Evolutionary conservation across 2,329 filamentous ascomycete genomes (phyloP).

Genomic region (Penicillium palitans): DNA sequence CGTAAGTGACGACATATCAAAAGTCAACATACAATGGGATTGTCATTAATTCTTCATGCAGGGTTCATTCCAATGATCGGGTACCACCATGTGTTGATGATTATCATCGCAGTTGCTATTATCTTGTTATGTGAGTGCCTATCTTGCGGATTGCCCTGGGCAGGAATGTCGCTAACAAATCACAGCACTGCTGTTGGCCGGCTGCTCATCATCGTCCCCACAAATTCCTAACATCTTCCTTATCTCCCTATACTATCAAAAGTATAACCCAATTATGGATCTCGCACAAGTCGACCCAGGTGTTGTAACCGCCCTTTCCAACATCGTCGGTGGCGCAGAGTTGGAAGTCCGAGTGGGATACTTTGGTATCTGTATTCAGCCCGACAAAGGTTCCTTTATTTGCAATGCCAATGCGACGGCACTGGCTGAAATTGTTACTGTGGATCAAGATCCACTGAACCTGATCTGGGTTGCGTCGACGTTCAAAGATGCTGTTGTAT

Average conservation of each 20-base stretch:
- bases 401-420: conserved; percentile 97
- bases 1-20: conserved; percentile 30
- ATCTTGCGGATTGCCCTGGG: background rate
- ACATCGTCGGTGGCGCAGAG: conserved; percentile 81
- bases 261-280: conserved; percentile 77
- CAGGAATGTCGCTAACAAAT: conserved; percentile 25
- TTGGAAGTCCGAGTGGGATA: conserved; percentile 93
- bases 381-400: conserved; percentile 84
- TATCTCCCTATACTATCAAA: conserved; percentile 94
- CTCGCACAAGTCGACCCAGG: conserved; percentile 89
- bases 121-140: conserved; percentile 81
- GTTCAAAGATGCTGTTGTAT: conserved; percentile 98
- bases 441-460: conserved; percentile 94
- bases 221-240: conserved; percentile 95
- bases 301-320: conserved; percentile 78
- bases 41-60: conserved; percentile 27
- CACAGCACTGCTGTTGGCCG: conserved; percentile 83
- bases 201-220: conserved; percentile 94
- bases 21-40: background rate
- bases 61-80: conserved; percentile 63
- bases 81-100: conserved; percentile 91
- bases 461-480: conserved; percentile 95
- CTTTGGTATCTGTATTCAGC: conserved; percentile 95
- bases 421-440: conserved; percentile 80
- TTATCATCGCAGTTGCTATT: conserved; percentile 88